Conservation (phyloP, 2,329 filamentous ascomycete genomes). For the Coniochaeta sp. region DNA sequence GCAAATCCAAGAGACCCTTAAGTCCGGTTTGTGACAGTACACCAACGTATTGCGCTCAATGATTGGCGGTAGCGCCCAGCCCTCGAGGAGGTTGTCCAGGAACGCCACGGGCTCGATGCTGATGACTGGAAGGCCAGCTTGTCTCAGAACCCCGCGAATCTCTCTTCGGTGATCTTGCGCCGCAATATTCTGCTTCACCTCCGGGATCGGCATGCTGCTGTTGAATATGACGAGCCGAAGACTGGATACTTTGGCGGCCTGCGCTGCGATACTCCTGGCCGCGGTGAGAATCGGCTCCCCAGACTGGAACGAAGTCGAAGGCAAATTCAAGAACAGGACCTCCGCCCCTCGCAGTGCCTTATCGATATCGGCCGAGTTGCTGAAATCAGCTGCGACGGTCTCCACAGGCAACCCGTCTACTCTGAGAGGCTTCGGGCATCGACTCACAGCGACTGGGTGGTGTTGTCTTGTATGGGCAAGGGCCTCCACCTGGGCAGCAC, state of each 20-base stretch:
- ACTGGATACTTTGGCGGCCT: constrained; percentile 49
- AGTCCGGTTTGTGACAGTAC: constrained; percentile 29
- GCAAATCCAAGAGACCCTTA: constrained; percentile 30
- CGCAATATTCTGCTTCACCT: constrained; percentile 12
- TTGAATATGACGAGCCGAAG: constrained; percentile 17
- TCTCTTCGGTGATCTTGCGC: constrained; percentile 21
- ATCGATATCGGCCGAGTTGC: constrained; percentile 6
- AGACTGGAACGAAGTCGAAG: constrained; percentile 17
- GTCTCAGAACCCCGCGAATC: constrained; percentile 22
- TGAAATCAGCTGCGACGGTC: constrained; percentile 15
- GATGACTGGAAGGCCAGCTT: constrained; percentile 20
- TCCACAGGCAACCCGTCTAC: constrained; percentile 12
- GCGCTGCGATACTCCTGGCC: constrained; percentile 49
- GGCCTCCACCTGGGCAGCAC: constrained; percentile 16
- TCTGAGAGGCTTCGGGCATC: constrained; percentile 11
- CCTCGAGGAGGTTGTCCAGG: constrained; percentile 29
- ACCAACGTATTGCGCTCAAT: constrained; percentile 24
- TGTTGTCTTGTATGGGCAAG: constrained; percentile 13
- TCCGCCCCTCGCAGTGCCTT: constrained; percentile 10
- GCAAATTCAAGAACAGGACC: constrained; percentile 17
- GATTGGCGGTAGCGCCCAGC: constrained; percentile 27
- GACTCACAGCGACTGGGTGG: constrained; percentile 18
- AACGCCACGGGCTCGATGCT: constrained; percentile 29
- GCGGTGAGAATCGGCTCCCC: constrained; percentile 41
- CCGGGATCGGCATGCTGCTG: constrained; percentile 19